A percentile compares a stretch with the other conserved stretches of the same genome.
phyloP scores from a whole-genome alignment of 768 basidiomycete genomes.

The Phallus indusiatus region DNA sequence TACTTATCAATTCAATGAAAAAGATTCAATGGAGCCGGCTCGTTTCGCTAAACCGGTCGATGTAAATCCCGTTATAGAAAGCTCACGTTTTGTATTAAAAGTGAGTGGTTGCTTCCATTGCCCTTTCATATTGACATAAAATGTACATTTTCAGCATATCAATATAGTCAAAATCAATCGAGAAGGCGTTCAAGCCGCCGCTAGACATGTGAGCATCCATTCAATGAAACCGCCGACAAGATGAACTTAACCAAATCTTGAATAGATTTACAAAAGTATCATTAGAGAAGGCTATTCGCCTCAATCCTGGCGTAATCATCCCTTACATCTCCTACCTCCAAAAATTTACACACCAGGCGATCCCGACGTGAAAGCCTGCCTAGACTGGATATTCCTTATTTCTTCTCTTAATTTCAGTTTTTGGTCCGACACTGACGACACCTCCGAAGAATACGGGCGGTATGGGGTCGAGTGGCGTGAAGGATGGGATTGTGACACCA shows the following conservation, averaged over 20 bases:
- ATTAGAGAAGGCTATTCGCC: constrained; percentile 61
- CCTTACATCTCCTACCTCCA: constrained; percentile 62
- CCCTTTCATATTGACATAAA: background rate
- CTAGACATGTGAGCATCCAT: constrained; percentile 44
- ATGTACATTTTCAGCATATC: constrained; percentile 35
- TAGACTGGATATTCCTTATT: constrained; percentile 86
- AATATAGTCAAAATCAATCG: constrained; percentile 51
- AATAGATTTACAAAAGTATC: constrained; percentile 54
- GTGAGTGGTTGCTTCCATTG: constrained; percentile 27
- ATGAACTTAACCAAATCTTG: constrained; percentile 3
- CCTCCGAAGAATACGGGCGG: constrained; percentile 33
- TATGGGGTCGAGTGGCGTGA: constrained; percentile 74
- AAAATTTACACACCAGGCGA: constrained; percentile 49
- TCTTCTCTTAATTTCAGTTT: constrained; percentile 83
- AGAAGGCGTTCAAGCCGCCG: constrained; percentile 52
- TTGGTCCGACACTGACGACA: constrained; percentile 65
- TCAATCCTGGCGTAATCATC: constrained; percentile 71
- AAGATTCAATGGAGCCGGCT: background rate
- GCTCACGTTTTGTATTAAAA: constrained; percentile 46
- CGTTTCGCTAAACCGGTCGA: constrained; percentile 3
- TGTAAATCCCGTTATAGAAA: constrained; percentile 51
- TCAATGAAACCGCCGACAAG: constrained; percentile 13
- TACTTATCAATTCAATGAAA: background rate
- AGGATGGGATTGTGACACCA: constrained; percentile 49
- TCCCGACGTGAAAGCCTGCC: constrained; percentile 43